Evolutionary conservation across 1,284 basidiomycete genomes (phyloP), one percentile per base, ranked within the genome.

Genomic region (Cystobasidium slooffiae): DNA sequence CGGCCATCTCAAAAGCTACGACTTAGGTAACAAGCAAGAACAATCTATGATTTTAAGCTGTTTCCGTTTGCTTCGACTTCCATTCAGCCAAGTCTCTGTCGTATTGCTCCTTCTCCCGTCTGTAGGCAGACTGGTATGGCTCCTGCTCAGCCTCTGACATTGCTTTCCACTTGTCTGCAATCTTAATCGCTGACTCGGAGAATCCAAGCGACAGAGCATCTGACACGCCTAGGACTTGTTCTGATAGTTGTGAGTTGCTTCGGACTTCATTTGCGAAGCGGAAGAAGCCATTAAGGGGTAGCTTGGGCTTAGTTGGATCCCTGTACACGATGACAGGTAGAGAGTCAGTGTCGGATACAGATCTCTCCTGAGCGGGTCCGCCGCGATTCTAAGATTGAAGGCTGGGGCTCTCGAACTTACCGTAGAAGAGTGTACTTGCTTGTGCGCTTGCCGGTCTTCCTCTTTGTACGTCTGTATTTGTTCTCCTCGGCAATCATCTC

Each of bases 401-500:
- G 31, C 1, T 31, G 31, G 46, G 20, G 39, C 14, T 39, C 16
- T 16, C 39, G 14, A 9, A 53, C 70, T 56, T 18, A 73, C 70
- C 63, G 24, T 14, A 73, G 22, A 18, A 66, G 63, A 14, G 41
- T n/a, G n/a, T 53, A 52, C 18, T 43, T 44, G 22, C 43, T 8
- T 75, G 81, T 81, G 46, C 80, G 77, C 67, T 79, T 81, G 65
- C 81, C 81, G 73, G 81, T 81, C 16, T 81, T 78, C 75, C 81
- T 82, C 55, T 79, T 76, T 75, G 78, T 78, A 0, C 81, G 77
- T 51, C 82, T 78, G 73, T 79, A 81, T 53, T 79, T 68, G 75
- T 82, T 82, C 78, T 82, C 81, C 47, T 79, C 79, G 47, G 78
- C 77, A 59, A 82, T 82, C 75, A 82, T 81, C 55, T 82, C 81